Base-by-base conservation (phyloP, 176 grass and related monocot genomes). In the Otatea glauca region DNA sequence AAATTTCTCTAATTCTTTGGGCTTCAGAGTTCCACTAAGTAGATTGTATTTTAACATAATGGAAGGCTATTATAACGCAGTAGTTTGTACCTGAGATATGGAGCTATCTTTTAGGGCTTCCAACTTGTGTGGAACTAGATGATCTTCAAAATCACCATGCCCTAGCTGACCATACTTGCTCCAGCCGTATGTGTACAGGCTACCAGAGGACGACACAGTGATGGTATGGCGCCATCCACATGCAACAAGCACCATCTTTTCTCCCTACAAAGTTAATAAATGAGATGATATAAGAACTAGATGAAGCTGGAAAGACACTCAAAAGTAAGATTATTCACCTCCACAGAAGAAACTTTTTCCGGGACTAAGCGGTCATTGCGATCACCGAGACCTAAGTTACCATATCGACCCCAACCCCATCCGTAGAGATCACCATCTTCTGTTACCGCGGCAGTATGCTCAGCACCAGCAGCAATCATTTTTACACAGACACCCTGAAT, bases 141-240 rank as follows among this genome's bases (percentile, higher is more conserved):
- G 87, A 88, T 94, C 92, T 70, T 92, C 74, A 67, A 88, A 94
- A 73, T 94, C 92, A 35, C 92, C 92, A 81, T 94, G 92, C 17
- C 92, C 92, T 67, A 94, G 70, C 54, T 94, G 90, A 53, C 92
- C 92, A 88, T 94, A 94, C 84, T 94, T 94, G 82, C 92, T 94
- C 92, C 90, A 94, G 16, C 92, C 92, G 25, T 90, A 94, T 6
- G 92, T 92, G 68, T 92, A 94, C 68, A 94, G 74, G 44, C 68
- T 76, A 55, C 92, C 92, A 43, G 81, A 85, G 24, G 84, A 79
- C 7, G 85, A 90, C 1, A 92, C 85, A 16, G 74, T 63, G 16
- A 94, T 92, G 11, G 92, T 92, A 59, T 94, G 92, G 48, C 92
- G 88, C 92, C 92, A 94, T 54, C 92, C 92, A 76, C 92, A 94